These are phyloP conservation scores for Corylus americana DNA, from an alignment of 306 rosid species.

Conservation along the genomic window DNA sequence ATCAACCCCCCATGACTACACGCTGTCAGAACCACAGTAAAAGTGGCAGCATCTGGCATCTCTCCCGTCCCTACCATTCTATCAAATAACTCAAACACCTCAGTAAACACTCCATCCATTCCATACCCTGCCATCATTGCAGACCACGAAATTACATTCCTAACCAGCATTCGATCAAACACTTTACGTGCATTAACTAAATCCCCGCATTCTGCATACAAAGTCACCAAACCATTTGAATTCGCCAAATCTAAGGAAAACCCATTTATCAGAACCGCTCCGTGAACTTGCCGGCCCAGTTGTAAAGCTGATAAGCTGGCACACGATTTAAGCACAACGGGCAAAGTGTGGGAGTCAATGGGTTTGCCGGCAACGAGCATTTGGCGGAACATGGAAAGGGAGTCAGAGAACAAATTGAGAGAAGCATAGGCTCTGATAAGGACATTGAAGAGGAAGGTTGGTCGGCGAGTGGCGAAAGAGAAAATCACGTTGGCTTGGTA, in stretches of 20 bases:
- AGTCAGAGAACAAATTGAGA: constrained; percentile 43
- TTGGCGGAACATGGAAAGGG: constrained; percentile 51
- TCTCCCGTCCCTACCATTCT: constrained; percentile 54
- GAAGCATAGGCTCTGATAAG: constrained; percentile 60
- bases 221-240: constrained; percentile 56
- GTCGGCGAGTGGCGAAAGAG: constrained; percentile 54
- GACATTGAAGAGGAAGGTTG: constrained; percentile 67
- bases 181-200: constrained; percentile 44
- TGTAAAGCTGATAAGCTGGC: constrained; percentile 45
- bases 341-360: constrained; percentile 52
- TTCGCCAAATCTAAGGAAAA: constrained; percentile 48
- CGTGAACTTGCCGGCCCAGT: constrained; percentile 61
- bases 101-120: constrained; percentile 49
- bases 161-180: constrained; percentile 57
- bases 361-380: constrained; percentile 41
- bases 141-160: constrained; percentile 53
- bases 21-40: constrained; percentile 49
- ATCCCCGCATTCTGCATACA: constrained; percentile 62
- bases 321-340: constrained; percentile 60
- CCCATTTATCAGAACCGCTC: constrained; percentile 55
- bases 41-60: constrained; percentile 55
- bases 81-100: constrained; percentile 61
- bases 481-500: constrained; percentile 52
- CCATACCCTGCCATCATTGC: constrained; percentile 63
- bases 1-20: constrained; percentile 75